A percentile compares a stretch with the other conserved stretches of the same genome.
These are phyloP conservation scores for Aureobasidium sp. DNA, from an alignment of 2,329 filamentous ascomycete genomes.

Conservation along the genomic window DNA sequence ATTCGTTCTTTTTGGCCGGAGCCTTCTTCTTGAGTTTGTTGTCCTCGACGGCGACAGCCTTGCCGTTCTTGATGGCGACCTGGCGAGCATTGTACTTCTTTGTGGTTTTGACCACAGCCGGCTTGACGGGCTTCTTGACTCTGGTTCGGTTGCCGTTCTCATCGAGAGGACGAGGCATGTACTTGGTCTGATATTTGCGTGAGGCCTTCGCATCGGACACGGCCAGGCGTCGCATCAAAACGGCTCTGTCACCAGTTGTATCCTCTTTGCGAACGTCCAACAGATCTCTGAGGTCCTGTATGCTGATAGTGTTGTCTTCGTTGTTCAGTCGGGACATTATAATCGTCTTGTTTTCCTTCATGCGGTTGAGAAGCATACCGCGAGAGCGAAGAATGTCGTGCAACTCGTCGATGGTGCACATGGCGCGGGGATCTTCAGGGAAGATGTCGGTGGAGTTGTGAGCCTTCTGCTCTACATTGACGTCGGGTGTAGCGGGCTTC, in stretches of 20 bases:
- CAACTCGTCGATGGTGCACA: slow-evolving; percentile 18
- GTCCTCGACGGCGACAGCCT: neutral
- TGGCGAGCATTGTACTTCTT: slow-evolving; percentile 7
- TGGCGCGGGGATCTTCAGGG: slow-evolving; percentile 16
- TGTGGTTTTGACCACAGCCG: neutral
- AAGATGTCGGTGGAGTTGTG: slow-evolving; percentile 6
- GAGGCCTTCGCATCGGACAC: slow-evolving; percentile 23
- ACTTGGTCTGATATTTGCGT: neutral
- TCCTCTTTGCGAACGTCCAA: slow-evolving; percentile 24
- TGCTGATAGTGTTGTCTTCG: slow-evolving; percentile 24
- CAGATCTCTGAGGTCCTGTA: slow-evolving; percentile 24
- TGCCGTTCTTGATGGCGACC: neutral
- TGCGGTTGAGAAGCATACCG: slow-evolving; percentile 19
- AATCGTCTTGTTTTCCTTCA: slow-evolving; percentile 19
- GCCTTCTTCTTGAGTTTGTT: neutral
- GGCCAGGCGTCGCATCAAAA: slow-evolving; percentile 24
- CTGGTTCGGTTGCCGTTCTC: neutral
- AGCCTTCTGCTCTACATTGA: neutral
- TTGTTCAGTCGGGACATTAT: slow-evolving; percentile 16
- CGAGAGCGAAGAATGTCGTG: slow-evolving; percentile 16
- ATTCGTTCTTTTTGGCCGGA: neutral
- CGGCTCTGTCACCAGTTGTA: slow-evolving; percentile 22
- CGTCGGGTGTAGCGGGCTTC: neutral
- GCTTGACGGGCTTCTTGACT: slow-evolving; percentile 3
- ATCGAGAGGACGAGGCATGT: neutral